Conservation (phyloP, 441 rosid species). For the Erysimum cheiri region DNA sequence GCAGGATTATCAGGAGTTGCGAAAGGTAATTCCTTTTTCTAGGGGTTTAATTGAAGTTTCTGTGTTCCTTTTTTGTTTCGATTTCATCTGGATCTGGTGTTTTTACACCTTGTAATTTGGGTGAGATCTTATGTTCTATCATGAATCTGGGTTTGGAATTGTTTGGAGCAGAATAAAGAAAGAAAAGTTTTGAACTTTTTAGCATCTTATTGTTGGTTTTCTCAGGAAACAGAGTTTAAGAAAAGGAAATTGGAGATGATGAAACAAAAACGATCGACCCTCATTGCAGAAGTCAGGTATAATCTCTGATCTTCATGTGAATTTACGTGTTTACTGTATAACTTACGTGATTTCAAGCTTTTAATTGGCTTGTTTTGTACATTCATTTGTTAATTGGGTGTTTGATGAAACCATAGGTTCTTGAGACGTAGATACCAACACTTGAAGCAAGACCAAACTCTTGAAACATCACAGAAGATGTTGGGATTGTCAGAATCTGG, state of each 20-base stretch:
- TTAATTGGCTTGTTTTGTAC: constrained; percentile 20
- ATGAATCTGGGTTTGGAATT: constrained; percentile 33
- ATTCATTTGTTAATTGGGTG: constrained; percentile 24
- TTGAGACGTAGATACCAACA: constrained; percentile 63
- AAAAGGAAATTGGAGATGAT: constrained; percentile 60
- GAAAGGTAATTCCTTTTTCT: constrained; percentile 54
- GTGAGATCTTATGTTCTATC: constrained; percentile 18
- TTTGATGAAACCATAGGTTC: constrained; percentile 57
- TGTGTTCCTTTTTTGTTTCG: constrained; percentile 25
- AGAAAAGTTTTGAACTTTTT: constrained; percentile 4
- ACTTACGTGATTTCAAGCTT: constrained; percentile 24
- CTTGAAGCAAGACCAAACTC: constrained; percentile 57
- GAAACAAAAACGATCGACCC: constrained; percentile 56
- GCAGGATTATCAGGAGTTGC: constrained; percentile 67
- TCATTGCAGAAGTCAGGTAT: constrained; percentile 85
- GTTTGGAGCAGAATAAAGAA: not conserved
- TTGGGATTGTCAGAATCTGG: constrained; percentile 41
- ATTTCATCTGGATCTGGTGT: constrained; percentile 48
- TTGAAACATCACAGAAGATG: constrained; percentile 23
- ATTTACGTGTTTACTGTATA: not conserved
- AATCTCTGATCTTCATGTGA: constrained; percentile 24
- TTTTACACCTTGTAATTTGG: constrained; percentile 24
- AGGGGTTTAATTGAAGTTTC: constrained; percentile 28
- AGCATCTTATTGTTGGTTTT: constrained; percentile 1
- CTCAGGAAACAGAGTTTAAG: constrained; percentile 70